Evolutionary conservation across 2,329 filamentous ascomycete genomes (phyloP), one percentile per base, ranked within the genome.

Genomic region (Parascedosporium putredinis): DNA sequence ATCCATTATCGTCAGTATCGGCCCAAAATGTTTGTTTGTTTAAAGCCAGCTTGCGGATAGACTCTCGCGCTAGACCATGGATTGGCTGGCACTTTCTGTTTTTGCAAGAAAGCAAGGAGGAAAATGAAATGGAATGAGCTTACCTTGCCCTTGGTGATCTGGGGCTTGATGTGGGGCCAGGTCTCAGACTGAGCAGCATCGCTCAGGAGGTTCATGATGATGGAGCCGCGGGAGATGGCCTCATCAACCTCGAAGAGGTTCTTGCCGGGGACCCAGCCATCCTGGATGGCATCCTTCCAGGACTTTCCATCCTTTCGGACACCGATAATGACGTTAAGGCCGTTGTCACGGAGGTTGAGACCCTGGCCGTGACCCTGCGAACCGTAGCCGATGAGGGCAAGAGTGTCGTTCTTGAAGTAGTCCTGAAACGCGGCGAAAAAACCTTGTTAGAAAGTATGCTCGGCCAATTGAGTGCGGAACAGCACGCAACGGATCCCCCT

Each of bases 321-420:
- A 79, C 93, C 93, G 63, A 98, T 80, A 67, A 98, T 96, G 74
- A 98, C 93, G 72, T 97, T 97, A 61, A 98, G 81, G 69, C 93
- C 93, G 76, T 98, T 96, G 82, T 98, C 93, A 73, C 93, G 91
- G 69, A 98, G 86, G 83, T 98, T 98, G 57, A 98, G 88, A 70
- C 93, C 94, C 78, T 98, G 93, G 60, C 93, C 93, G 80, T 98
- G 93, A 64, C 93, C 93, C 77, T 96, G 90, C 57, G 90, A 96
- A 64, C 78, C 93, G 75, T 98, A 98, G 69, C 93, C 93, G 72
- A 98, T 98, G 66, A 98, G 86, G 66, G 93, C 93, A 62, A 98
- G 88, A 60, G 91, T 97, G 74, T 98, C 93, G 75, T 98, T 82
- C 83, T 97, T 97, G 87, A 98, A 98, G 84, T 91, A 98, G 58